Evolutionary conservation across 2,329 filamentous ascomycete species (phyloP).

Genomic region (Sclerotinia sclerotiorum): DNA sequence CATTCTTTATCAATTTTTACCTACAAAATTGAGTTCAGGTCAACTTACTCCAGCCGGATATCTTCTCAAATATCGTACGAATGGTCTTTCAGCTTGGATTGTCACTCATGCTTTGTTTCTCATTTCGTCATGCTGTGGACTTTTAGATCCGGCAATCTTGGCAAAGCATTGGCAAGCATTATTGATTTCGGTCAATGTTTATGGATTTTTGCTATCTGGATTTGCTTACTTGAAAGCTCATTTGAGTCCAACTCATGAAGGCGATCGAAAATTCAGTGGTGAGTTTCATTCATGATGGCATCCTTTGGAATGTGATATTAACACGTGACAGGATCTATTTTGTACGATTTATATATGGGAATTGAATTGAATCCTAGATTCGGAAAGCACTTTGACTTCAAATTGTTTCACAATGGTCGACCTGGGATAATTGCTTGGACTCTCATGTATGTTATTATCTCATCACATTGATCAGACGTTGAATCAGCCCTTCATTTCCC

Average conservation of each 20-base stretch:
- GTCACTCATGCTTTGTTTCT: constrained; percentile 43
- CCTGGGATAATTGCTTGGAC: constrained; percentile 51
- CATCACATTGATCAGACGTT: constrained; percentile 1
- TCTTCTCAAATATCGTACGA: constrained; percentile 47
- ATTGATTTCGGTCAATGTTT: constrained; percentile 44
- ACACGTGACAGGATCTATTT: constrained; percentile 39
- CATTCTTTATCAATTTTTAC: constrained; percentile 41
- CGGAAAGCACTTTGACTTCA: constrained; percentile 47
- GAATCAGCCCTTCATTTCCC: constrained; percentile 6
- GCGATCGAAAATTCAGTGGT: constrained; percentile 48
- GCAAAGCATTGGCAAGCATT: constrained; percentile 47
- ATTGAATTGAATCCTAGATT: constrained; percentile 49
- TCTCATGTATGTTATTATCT: constrained; percentile 43
- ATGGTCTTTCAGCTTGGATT: constrained; percentile 46
- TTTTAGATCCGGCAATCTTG: constrained; percentile 45
- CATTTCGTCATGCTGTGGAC: constrained; percentile 34
- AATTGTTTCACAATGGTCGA: constrained; percentile 49
- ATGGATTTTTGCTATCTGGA: constrained; percentile 40
- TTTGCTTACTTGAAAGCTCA: constrained; percentile 45
- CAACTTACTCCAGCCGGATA: constrained; percentile 48
- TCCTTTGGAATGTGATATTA: constrained; percentile 6
- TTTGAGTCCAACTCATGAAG: constrained; percentile 43
- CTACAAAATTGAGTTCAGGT: constrained; percentile 41
- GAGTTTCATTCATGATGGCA: constrained; percentile 8
- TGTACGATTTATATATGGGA: constrained; percentile 50